phyloP scores from a whole-genome alignment of 305 asterid genomes.

The Fraxinus nigra region DNA sequence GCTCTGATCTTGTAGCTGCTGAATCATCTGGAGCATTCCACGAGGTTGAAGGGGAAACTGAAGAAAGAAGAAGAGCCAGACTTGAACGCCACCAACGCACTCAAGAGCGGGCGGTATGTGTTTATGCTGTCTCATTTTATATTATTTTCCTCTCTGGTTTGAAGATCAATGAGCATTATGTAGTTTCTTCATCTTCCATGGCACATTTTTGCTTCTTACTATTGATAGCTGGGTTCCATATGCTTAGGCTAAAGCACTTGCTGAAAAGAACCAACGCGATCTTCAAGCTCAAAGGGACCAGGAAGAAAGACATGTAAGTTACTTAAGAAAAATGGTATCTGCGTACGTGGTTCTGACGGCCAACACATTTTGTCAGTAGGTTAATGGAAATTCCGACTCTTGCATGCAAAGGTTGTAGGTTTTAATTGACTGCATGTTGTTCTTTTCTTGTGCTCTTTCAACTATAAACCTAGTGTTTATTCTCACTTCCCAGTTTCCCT shows the following conservation, averaged over 20 bases:
- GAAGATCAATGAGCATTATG: slow-evolving; percentile 18
- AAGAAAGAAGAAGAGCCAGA: slow-evolving; percentile 93
- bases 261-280: slow-evolving; percentile 95
- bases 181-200: slow-evolving; percentile 15
- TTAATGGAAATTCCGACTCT: slow-evolving; percentile 5
- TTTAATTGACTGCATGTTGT: slow-evolving; percentile 3
- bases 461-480: neutral
- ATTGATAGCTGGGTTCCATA: slow-evolving; percentile 22
- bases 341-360: neutral
- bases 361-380: slow-evolving; percentile 9
- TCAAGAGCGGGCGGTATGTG: slow-evolving; percentile 91
- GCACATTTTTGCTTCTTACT: slow-evolving; percentile 4
- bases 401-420: neutral
- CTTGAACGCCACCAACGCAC: slow-evolving; percentile 90
- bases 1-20: slow-evolving; percentile 51
- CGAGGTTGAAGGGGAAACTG: slow-evolving; percentile 93
- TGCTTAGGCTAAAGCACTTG: slow-evolving; percentile 88
- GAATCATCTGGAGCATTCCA: slow-evolving; percentile 80
- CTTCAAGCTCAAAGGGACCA: slow-evolving; percentile 89
- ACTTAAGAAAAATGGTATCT: slow-evolving; percentile 15
- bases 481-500: neutral
- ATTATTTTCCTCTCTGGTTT: slow-evolving; percentile 17
- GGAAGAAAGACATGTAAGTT: slow-evolving; percentile 97
- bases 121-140: slow-evolving; percentile 26
- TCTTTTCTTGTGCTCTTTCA: neutral